Evolutionary conservation across 2,329 filamentous ascomycete genomes (phyloP), one percentile per base, ranked within the genome.

Genomic region (Ophiocordyceps australis): DNA sequence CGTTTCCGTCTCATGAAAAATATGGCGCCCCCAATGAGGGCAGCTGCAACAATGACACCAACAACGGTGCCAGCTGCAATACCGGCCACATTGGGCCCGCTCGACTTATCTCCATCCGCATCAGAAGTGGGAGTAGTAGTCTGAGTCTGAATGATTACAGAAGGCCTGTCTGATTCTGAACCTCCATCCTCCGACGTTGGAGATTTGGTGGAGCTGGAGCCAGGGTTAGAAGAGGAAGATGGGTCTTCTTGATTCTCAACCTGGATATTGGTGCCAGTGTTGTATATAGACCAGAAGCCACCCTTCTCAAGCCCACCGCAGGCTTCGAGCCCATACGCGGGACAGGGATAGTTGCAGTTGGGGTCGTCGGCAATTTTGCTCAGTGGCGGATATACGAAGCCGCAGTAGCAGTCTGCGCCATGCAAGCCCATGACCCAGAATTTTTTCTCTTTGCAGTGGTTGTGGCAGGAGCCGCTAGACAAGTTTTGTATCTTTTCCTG

Each of bases 41-140:
- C 76, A 27, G 59, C 65, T 5, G 83, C 42, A 2, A 55, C 78
- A 3, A 92, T 57, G 3, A 93, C 69, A 30, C 80, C 83, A 7
- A 89, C 78, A 3, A 94, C 85, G 2, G 82, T 79, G 32, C 86
- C 86, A 8, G 74, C 86, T 12, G 78, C 83, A 37, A 95, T 85
- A 25, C 76, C 82, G 20, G 72, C 78, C n/a, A 71, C 78, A 44
- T 75, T 85, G n/a, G 73, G 57, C 7, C 59, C 54, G 27, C 50
- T 38, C 9, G 43, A 40, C 15, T 39, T 36, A 10, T 37, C 28
- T 7, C 35, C 29, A 0, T 32, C 17, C 8, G 32, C 17, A 3
- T 42, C 29, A 1, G 48, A 38, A 3, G 34, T 26, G 9, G 34
- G 20, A 3, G 28, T 25, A 3, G 34, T 20, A 2, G 40, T 30